phyloP scores from a whole-genome alignment of 1,284 basidiomycete genomes.

The Fomitopsis schrenkii region DNA sequence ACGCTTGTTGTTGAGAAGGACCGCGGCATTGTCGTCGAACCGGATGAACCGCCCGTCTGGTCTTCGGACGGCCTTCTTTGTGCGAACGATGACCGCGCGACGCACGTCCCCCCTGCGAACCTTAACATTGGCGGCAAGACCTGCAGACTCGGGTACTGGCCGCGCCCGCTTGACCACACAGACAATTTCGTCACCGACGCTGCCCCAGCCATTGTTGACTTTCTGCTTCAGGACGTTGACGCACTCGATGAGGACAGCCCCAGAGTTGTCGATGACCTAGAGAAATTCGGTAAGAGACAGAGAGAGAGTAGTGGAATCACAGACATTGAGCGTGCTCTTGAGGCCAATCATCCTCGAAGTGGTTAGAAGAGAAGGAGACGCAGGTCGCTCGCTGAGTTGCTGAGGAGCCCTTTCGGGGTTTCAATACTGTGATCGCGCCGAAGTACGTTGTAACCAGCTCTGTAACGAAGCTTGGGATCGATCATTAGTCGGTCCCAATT shows the following conservation, averaged over 20 bases:
- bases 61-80: slow-evolving; percentile 75
- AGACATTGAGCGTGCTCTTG: slow-evolving; percentile 83
- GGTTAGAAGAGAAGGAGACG: background rate
- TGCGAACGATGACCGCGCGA: slow-evolving; percentile 92
- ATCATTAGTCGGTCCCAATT: slow-evolving; percentile 6
- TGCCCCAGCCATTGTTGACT: slow-evolving; percentile 82
- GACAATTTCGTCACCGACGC: slow-evolving; percentile 93
- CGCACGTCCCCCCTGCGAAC: slow-evolving; percentile 92
- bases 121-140: slow-evolving; percentile 69
- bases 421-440: background rate
- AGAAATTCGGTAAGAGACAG: background rate
- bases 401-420: slow-evolving; percentile 4
- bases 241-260: slow-evolving; percentile 92
- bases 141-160: slow-evolving; percentile 65
- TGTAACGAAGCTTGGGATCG: slow-evolving; percentile 3
- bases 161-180: slow-evolving; percentile 94
- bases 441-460: background rate
- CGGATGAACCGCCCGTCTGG: slow-evolving; percentile 87
- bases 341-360: slow-evolving; percentile 78
- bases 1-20: slow-evolving; percentile 93
- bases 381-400: background rate
- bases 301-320: slow-evolving; percentile 19
- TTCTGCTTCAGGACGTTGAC: slow-evolving; percentile 97
- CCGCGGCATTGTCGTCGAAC: slow-evolving; percentile 98
- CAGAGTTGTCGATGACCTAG: slow-evolving; percentile 98